phyloP scores from a whole-genome alignment of 1,284 basidiomycete species.

The Pisolithus thermaeus region DNA sequence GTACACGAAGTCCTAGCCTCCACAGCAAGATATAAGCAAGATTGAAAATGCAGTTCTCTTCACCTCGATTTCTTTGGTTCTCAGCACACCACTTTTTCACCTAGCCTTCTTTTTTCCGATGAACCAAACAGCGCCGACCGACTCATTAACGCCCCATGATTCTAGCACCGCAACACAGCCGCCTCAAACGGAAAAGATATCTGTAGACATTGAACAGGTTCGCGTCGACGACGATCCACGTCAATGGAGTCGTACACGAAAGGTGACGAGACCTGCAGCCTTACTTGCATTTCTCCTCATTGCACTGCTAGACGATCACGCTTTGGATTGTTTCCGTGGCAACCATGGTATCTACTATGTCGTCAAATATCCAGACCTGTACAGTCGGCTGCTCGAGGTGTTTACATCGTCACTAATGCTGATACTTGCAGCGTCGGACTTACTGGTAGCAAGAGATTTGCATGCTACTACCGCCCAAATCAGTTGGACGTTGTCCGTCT shows the following conservation, averaged over 20 bases:
- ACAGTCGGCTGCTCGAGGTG: conserved; percentile 15
- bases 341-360: conserved; percentile 64
- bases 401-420: conserved; percentile 10
- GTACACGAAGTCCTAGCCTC: no score
- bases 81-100: no score
- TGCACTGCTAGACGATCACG: conserved; percentile 40
- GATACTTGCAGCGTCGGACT: conserved; percentile 50
- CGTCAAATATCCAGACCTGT: conserved; percentile 67
- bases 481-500: conserved; percentile 69
- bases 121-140: no score
- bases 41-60: no score
- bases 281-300: not conserved
- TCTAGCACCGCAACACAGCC: not conserved
- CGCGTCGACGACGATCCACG: conserved; percentile 75
- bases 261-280: conserved; percentile 40
- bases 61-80: no score
- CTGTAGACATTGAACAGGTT: conserved; percentile 57
- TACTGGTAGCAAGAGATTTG: conserved; percentile 59
- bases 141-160: not conserved
- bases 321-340: conserved; percentile 56
- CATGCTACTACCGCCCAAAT: conserved; percentile 64
- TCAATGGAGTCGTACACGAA: conserved; percentile 62
- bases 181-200: not conserved
- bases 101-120: no score
- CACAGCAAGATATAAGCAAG: no score